phyloP scores from a whole-genome alignment of 75 land plant genomes.

The Cupressus sempervirens region DNA sequence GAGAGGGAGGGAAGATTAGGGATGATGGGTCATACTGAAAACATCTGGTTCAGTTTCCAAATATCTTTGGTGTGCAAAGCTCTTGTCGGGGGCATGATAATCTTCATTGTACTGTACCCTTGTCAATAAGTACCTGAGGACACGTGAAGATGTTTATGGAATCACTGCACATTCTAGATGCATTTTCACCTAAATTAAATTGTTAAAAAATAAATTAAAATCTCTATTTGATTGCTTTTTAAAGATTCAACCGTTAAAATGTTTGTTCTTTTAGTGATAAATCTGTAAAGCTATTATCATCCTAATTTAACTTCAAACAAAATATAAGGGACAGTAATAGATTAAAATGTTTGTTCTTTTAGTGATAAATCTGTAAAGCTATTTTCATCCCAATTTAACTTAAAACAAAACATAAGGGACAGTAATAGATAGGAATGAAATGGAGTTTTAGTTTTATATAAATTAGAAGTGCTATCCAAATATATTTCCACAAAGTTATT shows the following conservation, averaged over 20 bases:
- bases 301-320: too few relatives aligned
- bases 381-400: not conserved
- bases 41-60: too few relatives aligned
- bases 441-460: too few relatives aligned
- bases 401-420: not conserved
- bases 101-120: not conserved
- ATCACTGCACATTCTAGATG: not conserved
- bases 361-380: not conserved
- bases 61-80: not conserved
- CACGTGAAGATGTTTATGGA: not conserved
- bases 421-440: not conserved
- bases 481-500: not conserved
- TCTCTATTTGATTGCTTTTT: not conserved
- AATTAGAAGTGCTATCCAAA: not conserved
- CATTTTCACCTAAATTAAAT: too few relatives aligned
- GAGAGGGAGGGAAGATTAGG: too few relatives aligned
- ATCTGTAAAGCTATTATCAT: not conserved
- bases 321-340: too few relatives aligned
- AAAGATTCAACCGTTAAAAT: not conserved
- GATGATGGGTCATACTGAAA: too few relatives aligned
- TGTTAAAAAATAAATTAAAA: too few relatives aligned
- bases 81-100: not conserved
- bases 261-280: not conserved
- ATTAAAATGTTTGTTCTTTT: not conserved
- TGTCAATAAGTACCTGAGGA: not conserved